Percentiles rank a stretch among this genome's conserved stretches.
Evolutionary conservation across 352 stramenopile species (phyloP).

Genomic region (Aphanomyces euteiches): DNA sequence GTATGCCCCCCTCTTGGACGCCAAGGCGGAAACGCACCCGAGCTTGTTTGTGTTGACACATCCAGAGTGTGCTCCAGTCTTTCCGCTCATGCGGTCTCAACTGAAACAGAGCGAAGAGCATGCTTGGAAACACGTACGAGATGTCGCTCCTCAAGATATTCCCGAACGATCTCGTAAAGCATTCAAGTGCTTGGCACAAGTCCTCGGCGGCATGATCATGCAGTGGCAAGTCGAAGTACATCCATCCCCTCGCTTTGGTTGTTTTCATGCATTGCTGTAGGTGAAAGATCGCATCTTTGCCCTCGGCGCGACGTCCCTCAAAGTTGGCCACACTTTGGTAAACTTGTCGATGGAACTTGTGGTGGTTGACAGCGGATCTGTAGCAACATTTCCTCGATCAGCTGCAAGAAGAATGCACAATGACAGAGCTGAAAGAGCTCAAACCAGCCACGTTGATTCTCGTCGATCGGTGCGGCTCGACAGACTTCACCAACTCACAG

Average conservation of each 20-base stretch:
- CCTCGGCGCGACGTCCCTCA: conserved; percentile 64
- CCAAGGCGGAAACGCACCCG: conserved; percentile 32
- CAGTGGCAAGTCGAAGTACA: conserved; percentile 46
- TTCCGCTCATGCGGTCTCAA: conserved; percentile 65
- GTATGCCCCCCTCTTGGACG: conserved; percentile 46
- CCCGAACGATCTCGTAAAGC: conserved; percentile 53
- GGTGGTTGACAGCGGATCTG: too few relatives aligned
- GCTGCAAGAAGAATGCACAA: conserved; percentile 45
- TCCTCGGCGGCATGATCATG: conserved; percentile 53
- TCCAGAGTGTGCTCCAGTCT: conserved; percentile 58
- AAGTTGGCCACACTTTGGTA: conserved; percentile 74
- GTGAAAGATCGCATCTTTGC: conserved; percentile 63
- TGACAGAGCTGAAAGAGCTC: conserved; percentile 39
- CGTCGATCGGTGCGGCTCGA: conserved; percentile 49
- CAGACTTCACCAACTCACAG: not conserved
- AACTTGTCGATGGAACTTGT: not conserved
- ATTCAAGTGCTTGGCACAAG: conserved; percentile 63
- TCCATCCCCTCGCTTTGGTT: not conserved
- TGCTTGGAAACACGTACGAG: conserved; percentile 56
- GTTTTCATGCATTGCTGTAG: not conserved
- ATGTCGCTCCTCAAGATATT: conserved; percentile 66
- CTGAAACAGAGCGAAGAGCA: conserved; percentile 28
- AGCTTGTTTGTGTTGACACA: conserved; percentile 73
- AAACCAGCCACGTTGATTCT: conserved; percentile 58
- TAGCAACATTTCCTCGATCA: conserved; percentile 59